Base-by-base conservation (phyloP, 176 grass and related monocot species). In the Calamus simplicifolius region DNA sequence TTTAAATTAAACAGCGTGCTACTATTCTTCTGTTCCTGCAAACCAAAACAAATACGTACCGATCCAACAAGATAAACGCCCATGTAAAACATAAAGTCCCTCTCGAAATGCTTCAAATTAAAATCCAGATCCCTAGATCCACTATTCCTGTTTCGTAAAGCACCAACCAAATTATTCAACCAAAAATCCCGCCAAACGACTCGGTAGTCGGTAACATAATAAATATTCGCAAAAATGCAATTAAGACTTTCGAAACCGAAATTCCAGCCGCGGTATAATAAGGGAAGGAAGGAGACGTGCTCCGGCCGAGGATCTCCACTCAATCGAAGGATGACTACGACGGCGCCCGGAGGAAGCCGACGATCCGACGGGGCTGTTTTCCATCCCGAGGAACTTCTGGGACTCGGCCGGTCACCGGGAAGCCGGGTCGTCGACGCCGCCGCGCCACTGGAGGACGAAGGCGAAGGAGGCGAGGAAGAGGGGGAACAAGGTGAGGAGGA, bases 401-500 rank as follows among this genome's bases (percentile, higher is more conserved):
- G 73, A 26, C 16, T 70, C 73, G 67, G 80, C 30, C 2, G 83
- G 77, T 87, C 87, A 96, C 48, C 83, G 74, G 28, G 80, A 23
- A 62, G 54, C 60, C n/a, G 77, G 78, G 54, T 96, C 87, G 17
- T 96, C 87, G 29, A 54, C 87, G 69, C 80, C 81, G 48, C 92
- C 87, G 51, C 87, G 83, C 92, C 87, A 96, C 61, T 96, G 92
- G 52, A 96, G 83, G 12, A 76, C 66, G 59, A 87, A 96, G 0
- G 86, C 92, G 19, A 96, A 77, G 29, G 69, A 56, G 6, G 83
- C 87, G 56, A 96, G 87, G 18, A 68, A 67, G 35, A 96, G 83
- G 10, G 83, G 87, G 19, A 96, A 87, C 3, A 52, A 58, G 5
- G 78, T 88, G 3, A 96, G 78, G 49, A 96, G 74, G 8, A 96